Percentiles rank a stretch among this genome's conserved stretches.
Conservation (phyloP, 2,329 filamentous ascomycete genomes). For the Xylariomycetidae sp. region DNA sequence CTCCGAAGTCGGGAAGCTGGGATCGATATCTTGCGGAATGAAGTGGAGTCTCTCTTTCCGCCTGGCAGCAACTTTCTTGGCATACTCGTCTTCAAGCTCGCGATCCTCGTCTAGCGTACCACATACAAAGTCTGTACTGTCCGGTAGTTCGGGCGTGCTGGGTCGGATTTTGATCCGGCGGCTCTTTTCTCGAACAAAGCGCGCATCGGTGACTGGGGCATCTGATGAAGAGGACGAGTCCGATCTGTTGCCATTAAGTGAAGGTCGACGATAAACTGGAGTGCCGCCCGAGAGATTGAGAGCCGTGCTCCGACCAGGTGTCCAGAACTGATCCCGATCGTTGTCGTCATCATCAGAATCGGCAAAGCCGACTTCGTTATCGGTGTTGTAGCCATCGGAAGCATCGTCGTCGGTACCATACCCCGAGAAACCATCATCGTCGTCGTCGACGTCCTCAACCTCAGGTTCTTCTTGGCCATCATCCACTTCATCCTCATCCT, state of each 20-base stretch:
- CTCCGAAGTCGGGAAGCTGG: conserved; percentile 92
- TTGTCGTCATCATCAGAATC: conserved; percentile 63
- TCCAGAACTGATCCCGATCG: conserved; percentile 57
- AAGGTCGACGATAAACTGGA: conserved; percentile 33
- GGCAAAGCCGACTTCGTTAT: conserved; percentile 62
- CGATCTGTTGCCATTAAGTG: conserved; percentile 42
- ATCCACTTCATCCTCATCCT: conserved; percentile 46
- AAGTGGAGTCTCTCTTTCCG: conserved; percentile 73
- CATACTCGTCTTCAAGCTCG: conserved; percentile 87
- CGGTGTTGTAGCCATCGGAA: conserved; percentile 69
- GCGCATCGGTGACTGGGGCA: conserved; percentile 26
- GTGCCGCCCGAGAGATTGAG: conserved; percentile 31
- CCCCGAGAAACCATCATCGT: conserved; percentile 44
- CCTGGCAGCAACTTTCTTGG: conserved; percentile 75
- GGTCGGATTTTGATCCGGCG: conserved; percentile 53
- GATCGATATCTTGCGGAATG: conserved; percentile 95
- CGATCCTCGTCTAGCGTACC: conserved; percentile 94
- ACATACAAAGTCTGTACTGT: conserved; percentile 99
- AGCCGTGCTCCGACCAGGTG: conserved; percentile 36
- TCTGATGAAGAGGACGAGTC: conserved; percentile 55
- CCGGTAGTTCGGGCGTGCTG: conserved; percentile 76
- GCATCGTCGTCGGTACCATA: conserved; percentile 46
- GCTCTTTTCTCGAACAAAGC: conserved; percentile 27
- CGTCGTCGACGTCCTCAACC: too few relatives aligned
- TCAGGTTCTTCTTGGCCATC: too few relatives aligned